Percentiles rank a stretch among this genome's conserved stretches.
These are phyloP conservation scores for Acanthamoeba polyphaga DNA, from an alignment of 208 protist genomes.

Conservation along the genomic window DNA sequence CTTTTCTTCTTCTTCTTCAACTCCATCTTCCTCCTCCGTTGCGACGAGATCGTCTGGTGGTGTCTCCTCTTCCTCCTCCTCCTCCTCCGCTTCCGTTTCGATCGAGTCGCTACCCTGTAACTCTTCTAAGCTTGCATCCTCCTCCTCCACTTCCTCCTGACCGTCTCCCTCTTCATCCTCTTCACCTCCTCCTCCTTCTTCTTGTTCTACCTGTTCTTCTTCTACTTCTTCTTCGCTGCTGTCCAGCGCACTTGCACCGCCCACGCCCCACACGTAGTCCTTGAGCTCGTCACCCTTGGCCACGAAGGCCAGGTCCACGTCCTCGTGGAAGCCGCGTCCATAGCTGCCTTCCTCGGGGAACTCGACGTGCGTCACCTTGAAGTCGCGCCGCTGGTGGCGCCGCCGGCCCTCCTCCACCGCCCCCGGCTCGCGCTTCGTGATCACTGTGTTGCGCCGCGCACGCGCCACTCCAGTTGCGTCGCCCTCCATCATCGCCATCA, in stretches of 20 bases:
- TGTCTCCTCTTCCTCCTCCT: too few species aligned
- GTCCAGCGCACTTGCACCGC: background rate
- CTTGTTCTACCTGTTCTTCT: background rate
- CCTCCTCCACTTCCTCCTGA: too few species aligned
- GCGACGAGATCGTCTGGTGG: too few species aligned
- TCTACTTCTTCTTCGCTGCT: background rate
- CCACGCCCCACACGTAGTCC: slow-evolving; percentile 2
- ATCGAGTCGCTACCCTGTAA: too few species aligned
- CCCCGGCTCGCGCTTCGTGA: background rate
- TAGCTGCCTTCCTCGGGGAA: background rate
- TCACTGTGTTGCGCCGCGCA: background rate
- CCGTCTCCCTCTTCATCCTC: background rate
- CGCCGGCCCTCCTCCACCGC: background rate
- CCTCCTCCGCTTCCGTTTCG: too few species aligned
- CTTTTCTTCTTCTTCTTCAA: too few species aligned
- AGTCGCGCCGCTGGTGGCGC: background rate
- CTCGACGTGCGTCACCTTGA: background rate
- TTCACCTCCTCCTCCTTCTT: background rate
- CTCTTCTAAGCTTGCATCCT: too few species aligned
- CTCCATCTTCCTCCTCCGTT: too few species aligned
- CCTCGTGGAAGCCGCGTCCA: background rate
- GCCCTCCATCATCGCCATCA: background rate
- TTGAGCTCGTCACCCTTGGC: background rate
- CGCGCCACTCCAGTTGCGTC: background rate
- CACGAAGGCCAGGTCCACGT: background rate